These are phyloP conservation scores for Niveomyces coronatus DNA, from an alignment of 2,329 filamentous ascomycete genomes.

Conservation along the genomic window DNA sequence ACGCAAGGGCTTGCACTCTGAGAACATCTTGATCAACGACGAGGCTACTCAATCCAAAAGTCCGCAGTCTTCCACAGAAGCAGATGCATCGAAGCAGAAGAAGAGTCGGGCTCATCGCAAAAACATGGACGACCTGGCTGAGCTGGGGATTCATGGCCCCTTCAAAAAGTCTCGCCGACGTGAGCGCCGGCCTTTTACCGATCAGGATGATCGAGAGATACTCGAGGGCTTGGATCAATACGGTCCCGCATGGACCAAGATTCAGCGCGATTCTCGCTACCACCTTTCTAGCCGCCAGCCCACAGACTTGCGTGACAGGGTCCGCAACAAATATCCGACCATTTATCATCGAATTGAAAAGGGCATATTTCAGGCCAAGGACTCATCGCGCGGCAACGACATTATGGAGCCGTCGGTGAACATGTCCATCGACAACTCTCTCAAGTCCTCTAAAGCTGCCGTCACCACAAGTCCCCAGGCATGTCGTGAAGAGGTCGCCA, in stretches of 20 bases:
- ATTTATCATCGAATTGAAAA: conserved; percentile 48
- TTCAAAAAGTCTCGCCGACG: conserved; percentile 53
- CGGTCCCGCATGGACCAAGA: conserved; percentile 55
- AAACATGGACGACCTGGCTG: conserved; percentile 43
- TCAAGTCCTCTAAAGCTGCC: conserved; percentile 28
- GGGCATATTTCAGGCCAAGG: conserved; percentile 36
- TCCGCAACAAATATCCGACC: conserved; percentile 53
- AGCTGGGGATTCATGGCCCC: conserved; percentile 50
- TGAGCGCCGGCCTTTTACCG: conserved; percentile 49
- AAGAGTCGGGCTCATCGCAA: conserved; percentile 46
- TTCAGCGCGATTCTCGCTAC: conserved; percentile 49
- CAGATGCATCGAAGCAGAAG: conserved; percentile 31
- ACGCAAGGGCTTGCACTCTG: conserved; percentile 40
- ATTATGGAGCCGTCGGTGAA: conserved; percentile 42
- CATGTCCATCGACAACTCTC: conserved; percentile 37
- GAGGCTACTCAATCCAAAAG: conserved; percentile 20
- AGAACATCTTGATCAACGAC: conserved; percentile 46
- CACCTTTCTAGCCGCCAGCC: conserved; percentile 49
- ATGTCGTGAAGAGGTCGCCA: conserved; percentile 37
- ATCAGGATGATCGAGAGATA: conserved; percentile 53
- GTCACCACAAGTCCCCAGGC: conserved; percentile 28
- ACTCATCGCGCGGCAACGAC: conserved; percentile 28
- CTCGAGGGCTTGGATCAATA: conserved; percentile 48
- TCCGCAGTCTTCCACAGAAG: conserved; percentile 16
- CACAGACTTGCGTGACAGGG: conserved; percentile 52